phyloP scores from a whole-genome alignment of 2,329 filamentous ascomycete genomes.

The Coniochaeta hoffmannii region DNA sequence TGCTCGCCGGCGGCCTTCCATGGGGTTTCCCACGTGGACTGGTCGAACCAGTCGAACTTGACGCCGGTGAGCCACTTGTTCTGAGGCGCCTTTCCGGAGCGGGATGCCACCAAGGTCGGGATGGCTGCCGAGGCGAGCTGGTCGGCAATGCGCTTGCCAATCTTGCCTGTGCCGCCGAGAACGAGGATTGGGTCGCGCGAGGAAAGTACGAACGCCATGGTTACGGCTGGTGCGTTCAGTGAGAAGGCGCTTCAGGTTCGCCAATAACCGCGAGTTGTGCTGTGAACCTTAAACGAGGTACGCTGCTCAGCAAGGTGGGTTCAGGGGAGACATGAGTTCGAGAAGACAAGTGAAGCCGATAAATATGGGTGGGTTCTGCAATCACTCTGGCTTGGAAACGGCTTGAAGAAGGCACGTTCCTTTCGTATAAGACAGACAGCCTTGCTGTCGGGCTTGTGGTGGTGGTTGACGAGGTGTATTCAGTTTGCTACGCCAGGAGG shows the following conservation, averaged over 20 bases:
- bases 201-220: neutral
- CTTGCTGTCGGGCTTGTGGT: too few species aligned
- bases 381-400: too few species aligned
- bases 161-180: constrained; percentile 36
- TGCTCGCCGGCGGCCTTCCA: constrained; percentile 16
- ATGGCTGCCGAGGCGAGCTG: constrained; percentile 22
- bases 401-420: neutral
- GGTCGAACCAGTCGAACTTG: constrained; percentile 38
- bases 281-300: neutral
- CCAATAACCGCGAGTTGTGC: neutral
- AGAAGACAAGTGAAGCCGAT: too few species aligned
- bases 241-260: neutral
- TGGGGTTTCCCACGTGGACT: constrained; percentile 27
- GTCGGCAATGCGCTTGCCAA: constrained; percentile 29
- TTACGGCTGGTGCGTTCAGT: neutral
- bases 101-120: constrained; percentile 29
- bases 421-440: too few species aligned
- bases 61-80: constrained; percentile 13
- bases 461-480: neutral
- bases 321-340: neutral
- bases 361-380: too few species aligned
- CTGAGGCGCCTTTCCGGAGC: constrained; percentile 17
- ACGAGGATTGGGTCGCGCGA: constrained; percentile 24
- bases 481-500: neutral
- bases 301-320: neutral